These are phyloP conservation scores for Eimeria necatrix DNA, from an alignment of 169 alveolate genomes.

Conservation along the genomic window DNA sequence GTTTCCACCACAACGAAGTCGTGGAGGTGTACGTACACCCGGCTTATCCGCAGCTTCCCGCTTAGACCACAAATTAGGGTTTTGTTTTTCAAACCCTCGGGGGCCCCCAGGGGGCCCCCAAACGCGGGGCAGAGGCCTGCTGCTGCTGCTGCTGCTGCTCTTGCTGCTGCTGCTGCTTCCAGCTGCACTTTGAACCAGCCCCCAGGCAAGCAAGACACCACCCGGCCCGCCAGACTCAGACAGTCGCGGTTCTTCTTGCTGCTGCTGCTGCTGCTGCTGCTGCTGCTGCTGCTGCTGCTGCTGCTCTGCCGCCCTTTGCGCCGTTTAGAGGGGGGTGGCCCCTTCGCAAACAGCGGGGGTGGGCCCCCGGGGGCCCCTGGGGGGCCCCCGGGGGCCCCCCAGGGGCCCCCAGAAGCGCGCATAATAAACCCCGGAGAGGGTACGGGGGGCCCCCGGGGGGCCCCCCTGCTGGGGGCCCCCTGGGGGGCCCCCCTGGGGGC, in stretches of 20 bases:
- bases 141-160: constrained; percentile 38
- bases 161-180: background rate
- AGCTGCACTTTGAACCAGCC: constrained; percentile 19
- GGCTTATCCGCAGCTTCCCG: background rate
- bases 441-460: background rate
- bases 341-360: background rate
- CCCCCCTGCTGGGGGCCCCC: constrained; percentile 48
- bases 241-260: background rate
- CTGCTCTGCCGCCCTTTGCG: constrained; percentile 17
- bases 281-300: constrained; percentile 65
- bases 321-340: constrained; percentile 4
- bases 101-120: constrained; percentile 14
- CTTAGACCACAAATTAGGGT: background rate
- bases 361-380: background rate
- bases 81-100: background rate
- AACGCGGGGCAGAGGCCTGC: constrained; percentile 2
- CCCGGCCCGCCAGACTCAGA: constrained; percentile 15
- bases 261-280: constrained; percentile 38
- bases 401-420: background rate
- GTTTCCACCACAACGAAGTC: constrained; percentile 10
- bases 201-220: constrained; percentile 16
- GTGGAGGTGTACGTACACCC: constrained; percentile 57
- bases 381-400: background rate
- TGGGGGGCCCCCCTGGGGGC: constrained; percentile 20
- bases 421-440: background rate